A percentile compares a stretch with the other conserved stretches of the same genome.
Conservation (phyloP, 805 yeast genomes). For the Torulaspora maleeae region DNA sequence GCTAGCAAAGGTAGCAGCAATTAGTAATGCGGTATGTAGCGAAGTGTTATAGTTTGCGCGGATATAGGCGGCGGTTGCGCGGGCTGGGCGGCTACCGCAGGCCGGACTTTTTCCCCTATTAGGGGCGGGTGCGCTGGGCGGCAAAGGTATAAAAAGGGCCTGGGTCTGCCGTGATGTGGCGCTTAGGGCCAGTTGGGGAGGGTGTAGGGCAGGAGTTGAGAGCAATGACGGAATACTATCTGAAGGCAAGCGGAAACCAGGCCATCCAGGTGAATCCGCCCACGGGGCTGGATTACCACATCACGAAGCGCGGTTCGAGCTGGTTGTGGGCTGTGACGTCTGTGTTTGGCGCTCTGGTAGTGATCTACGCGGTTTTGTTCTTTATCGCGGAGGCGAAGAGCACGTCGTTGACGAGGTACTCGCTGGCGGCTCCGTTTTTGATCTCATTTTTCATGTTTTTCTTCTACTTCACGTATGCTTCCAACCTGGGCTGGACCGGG, state of each 20-base stretch:
- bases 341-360: constrained; percentile 14
- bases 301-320: constrained; percentile 57
- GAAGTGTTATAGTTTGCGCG: neutral
- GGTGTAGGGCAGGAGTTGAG: neutral
- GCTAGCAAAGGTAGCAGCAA: neutral
- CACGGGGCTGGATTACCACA: constrained; percentile 43
- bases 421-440: constrained; percentile 32
- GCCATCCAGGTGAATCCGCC: constrained; percentile 45
- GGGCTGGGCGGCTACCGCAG: constrained; percentile 1
- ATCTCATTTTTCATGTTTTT: constrained; percentile 38
- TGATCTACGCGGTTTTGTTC: constrained; percentile 14
- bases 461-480: constrained; percentile 43
- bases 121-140: constrained; percentile 2
- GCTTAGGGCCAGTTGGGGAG: neutral
- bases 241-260: constrained; percentile 31
- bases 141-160: constrained; percentile 5
- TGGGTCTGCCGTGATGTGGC: neutral
- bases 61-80: neutral
- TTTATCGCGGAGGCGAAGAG: constrained; percentile 15
- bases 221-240: neutral
- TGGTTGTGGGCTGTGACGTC: constrained; percentile 65
- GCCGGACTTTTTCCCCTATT: constrained; percentile 3
- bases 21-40: neutral
- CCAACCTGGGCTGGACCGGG: constrained; percentile 44
- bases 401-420: constrained; percentile 13